These are phyloP conservation scores for Geotrichum aggregatum DNA, from an alignment of 1,139 yeast genomes.

Conservation along the genomic window DNA sequence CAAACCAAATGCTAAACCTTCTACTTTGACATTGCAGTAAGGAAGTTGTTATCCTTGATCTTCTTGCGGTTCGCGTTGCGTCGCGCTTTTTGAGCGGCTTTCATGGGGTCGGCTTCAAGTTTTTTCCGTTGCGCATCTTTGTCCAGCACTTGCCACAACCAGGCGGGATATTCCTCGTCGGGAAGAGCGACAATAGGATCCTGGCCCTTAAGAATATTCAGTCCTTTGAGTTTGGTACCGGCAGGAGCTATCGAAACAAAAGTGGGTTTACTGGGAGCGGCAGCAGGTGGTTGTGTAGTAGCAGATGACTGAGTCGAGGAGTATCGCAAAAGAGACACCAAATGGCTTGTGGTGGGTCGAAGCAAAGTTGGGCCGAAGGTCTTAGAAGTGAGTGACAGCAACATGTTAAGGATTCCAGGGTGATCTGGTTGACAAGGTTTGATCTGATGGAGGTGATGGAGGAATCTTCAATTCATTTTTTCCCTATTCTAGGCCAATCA, in stretches of 20 bases:
- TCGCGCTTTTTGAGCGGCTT: constrained; percentile 63
- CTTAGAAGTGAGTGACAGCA: constrained; percentile 2
- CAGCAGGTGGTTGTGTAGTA: constrained; percentile 1
- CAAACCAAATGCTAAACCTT: not conserved
- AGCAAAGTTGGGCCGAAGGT: not conserved
- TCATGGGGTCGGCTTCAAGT: constrained; percentile 58
- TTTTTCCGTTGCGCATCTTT: constrained; percentile 51
- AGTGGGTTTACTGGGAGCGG: constrained; percentile 6
- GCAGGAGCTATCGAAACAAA: constrained; percentile 45
- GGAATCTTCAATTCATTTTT: not conserved
- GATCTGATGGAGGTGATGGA: not conserved
- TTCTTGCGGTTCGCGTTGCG: constrained; percentile 62
- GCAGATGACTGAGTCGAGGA: constrained; percentile 10
- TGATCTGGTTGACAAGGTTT: not conserved
- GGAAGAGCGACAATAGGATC: constrained; percentile 87
- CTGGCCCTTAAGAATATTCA: constrained; percentile 73
- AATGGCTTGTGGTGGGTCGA: not conserved
- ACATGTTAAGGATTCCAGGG: not conserved
- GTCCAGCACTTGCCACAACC: constrained; percentile 92
- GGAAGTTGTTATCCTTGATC: constrained; percentile 75
- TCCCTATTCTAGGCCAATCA: not conserved
- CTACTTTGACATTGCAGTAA: constrained; percentile 36
- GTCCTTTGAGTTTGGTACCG: constrained; percentile 71
- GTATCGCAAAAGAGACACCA: constrained; percentile 3
- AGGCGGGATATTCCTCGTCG: constrained; percentile 85